Base-by-base conservation (phyloP, 352 stramenopile species). In the Globisporangium mamillatum region DNA sequence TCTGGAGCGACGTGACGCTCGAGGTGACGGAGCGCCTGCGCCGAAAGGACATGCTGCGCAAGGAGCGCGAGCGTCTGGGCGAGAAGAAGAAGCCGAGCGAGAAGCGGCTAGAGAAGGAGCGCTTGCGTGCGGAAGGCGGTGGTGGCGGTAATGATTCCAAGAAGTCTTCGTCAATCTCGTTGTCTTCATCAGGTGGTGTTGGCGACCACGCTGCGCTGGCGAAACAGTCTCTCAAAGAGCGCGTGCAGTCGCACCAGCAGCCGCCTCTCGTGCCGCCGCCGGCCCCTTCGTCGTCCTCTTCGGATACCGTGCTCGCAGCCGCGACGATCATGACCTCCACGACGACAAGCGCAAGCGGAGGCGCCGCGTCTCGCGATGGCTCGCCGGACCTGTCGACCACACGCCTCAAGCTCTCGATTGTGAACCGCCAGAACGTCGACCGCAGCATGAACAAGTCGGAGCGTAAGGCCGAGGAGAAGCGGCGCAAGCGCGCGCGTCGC, bases 381-480 rank as follows among this genome's bases (percentile, higher is more conserved):
- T 60, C 66, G 25, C 50, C 41, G 0, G 81, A 86, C 64, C 32
- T 74, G 44, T 79, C 79, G 18, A 73, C 76, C 20, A 91, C 83
- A 1, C 82, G 83, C 1, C 66, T 93, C 4, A 86, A 88, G 56
- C 66, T 93, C 24, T 78, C 87, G 57, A 75, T 92, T n/a, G 84
- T 89, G 64, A 90, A 77, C 41, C 84, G 83, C 55, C 73, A 75
- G 9, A 90, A 81, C 41, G 71, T 91, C 64, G 82, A 92, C 29
- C 80, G 82, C 8, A 91, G 80, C 9, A 91, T 92, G 82, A 94
- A 87, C 69, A 95, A 95, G 38, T 86, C 82, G 53, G 86, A 94
- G 71, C 88, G 88, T 24, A 95, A 95, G 57, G 84, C 87, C 3
- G 88, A 95, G 75, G 87, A 95, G 66, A 92, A 93, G 67, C 77